Evolutionary conservation across 805 yeast genomes (phyloP).

Genomic region (Blastobotrys americana): DNA sequence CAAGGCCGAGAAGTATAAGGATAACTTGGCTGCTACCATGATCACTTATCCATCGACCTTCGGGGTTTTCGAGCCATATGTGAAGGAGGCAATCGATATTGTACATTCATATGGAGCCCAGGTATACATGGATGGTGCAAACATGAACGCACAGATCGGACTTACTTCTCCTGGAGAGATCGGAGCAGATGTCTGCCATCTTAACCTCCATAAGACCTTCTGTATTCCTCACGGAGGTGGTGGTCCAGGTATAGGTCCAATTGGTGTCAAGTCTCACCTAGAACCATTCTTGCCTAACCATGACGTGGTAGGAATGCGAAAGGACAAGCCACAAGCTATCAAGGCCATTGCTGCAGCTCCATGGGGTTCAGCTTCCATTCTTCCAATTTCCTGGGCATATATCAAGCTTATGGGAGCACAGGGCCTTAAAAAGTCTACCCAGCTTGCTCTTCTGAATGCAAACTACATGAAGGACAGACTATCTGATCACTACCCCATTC

Average conservation of each 20-base stretch:
- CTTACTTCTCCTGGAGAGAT: constrained; percentile 94
- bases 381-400: constrained; percentile 91
- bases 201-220: constrained; percentile 94
- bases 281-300: constrained; percentile 79
- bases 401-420: constrained; percentile 87
- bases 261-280: constrained; percentile 80
- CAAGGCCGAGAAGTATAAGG: constrained; percentile 64
- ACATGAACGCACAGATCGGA: constrained; percentile 99
- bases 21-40: constrained; percentile 83
- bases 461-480: constrained; percentile 87
- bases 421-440: constrained; percentile 79
- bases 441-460: constrained; percentile 88
- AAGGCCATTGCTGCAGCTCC: constrained; percentile 87
- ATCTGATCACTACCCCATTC: constrained; percentile 60
- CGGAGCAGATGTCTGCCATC: constrained; percentile 97
- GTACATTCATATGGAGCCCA: constrained; percentile 88
- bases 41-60: constrained; percentile 96
- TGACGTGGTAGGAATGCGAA: constrained; percentile 48
- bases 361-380: constrained; percentile 87
- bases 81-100: constrained; percentile 73
- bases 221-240: constrained; percentile 99
- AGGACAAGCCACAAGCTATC: constrained; percentile 39
- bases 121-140: constrained; percentile 97
- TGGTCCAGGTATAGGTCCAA: constrained; percentile 99
- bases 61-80: constrained; percentile 92